These are phyloP conservation scores for Chernovozyma aurita DNA, from an alignment of 1,139 yeast species.

Conservation along the genomic window DNA sequence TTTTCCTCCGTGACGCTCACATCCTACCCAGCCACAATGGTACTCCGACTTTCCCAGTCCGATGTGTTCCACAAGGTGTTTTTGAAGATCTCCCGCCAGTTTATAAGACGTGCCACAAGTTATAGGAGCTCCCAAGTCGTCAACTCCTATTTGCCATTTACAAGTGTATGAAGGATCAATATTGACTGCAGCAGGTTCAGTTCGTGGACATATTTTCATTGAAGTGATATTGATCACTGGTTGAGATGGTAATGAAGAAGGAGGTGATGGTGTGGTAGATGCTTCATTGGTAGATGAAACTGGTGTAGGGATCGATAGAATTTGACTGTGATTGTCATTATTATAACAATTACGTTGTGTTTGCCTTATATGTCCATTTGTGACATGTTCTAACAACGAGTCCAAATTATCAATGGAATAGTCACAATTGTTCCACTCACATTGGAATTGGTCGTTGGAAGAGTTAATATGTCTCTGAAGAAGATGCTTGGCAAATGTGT, in stretches of 20 bases:
- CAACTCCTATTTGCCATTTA: conserved; percentile 41
- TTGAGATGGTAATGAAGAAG: conserved; percentile 4
- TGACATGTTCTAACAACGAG: conserved; percentile 56
- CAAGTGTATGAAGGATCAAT: conserved; percentile 24
- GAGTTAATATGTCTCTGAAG: conserved; percentile 46
- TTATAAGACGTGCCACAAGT: conserved; percentile 48
- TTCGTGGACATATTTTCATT: conserved; percentile 1
- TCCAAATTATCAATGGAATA: conserved; percentile 49
- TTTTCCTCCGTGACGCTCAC: conserved; percentile 58
- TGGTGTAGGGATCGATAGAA: background rate
- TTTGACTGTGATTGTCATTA: background rate
- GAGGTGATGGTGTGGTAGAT: conserved; percentile 3
- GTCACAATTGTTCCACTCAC: conserved; percentile 75
- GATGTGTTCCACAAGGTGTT: conserved; percentile 69
- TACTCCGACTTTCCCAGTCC: conserved; percentile 71
- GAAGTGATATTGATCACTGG: conserved; percentile 1
- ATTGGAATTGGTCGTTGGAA: conserved; percentile 26
- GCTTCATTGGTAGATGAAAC: background rate
- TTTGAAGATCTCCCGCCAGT: conserved; percentile 58
- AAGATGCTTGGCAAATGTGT: conserved; percentile 53
- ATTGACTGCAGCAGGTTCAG: conserved; percentile 9
- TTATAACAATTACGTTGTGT: background rate
- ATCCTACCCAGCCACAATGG: conserved; percentile 72
- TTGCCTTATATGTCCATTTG: conserved; percentile 23
- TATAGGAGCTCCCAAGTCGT: conserved; percentile 25